phyloP scores from a whole-genome alignment of 1,284 basidiomycete species.

The Somion occarium region DNA sequence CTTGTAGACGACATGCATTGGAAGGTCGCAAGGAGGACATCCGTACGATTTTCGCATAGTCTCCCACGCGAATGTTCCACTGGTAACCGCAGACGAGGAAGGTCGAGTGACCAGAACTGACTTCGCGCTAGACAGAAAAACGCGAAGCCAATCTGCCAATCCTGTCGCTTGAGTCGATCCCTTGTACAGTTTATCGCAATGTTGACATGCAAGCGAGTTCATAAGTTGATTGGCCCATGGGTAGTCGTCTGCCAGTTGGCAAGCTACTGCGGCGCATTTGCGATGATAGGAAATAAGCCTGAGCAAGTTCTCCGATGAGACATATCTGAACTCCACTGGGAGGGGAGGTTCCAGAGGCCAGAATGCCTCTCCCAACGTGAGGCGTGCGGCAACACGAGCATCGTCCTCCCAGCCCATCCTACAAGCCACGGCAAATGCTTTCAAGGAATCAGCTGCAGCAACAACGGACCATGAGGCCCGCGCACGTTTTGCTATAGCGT shows the following conservation, averaged over 20 bases:
- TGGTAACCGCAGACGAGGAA: neutral
- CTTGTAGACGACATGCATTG: neutral
- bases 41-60: neutral
- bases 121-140: neutral
- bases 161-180: neutral
- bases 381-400: conserved; percentile 2
- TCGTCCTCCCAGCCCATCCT: conserved; percentile 2
- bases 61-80: neutral
- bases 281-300: conserved; percentile 1
- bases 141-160: neutral
- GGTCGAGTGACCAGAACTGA: neutral
- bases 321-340: neutral
- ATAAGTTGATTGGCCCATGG: neutral
- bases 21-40: neutral
- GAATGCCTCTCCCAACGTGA: conserved; percentile 1
- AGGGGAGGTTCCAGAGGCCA: conserved; percentile 6
- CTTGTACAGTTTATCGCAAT: conserved; percentile 2
- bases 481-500: neutral
- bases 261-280: neutral
- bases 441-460: neutral
- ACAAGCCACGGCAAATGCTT: conserved; percentile 6
- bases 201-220: conserved; percentile 1
- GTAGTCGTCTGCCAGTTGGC: neutral
- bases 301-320: conserved; percentile 2
- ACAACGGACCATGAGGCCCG: neutral